Conservation (phyloP, 331 rosid species). For the Rosa hybrid region DNA sequence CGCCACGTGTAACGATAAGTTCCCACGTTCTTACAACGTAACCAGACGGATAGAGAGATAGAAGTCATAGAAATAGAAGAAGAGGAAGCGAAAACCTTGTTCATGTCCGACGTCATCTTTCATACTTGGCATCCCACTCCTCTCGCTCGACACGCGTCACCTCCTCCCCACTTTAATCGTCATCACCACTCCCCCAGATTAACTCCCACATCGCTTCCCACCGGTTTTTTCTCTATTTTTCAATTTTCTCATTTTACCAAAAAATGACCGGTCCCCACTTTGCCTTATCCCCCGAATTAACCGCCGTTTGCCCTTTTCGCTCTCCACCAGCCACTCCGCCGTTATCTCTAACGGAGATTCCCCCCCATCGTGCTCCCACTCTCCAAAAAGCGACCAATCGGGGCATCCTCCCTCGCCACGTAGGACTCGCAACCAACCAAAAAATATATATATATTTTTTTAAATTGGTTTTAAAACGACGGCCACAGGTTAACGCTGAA, state of each 20-base stretch:
- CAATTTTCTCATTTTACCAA: background rate
- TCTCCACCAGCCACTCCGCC: constrained; percentile 21
- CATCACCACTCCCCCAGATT: background rate
- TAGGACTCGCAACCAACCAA: too few relatives aligned
- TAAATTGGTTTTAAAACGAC: background rate
- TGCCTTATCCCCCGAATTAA: constrained; percentile 20
- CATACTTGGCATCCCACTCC: constrained; percentile 3
- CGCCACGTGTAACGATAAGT: constrained; percentile 28
- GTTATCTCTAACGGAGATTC: constrained; percentile 12
- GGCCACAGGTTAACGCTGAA: background rate
- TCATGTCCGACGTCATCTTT: constrained; percentile 1
- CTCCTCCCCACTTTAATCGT: constrained; percentile 8
- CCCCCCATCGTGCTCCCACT: background rate
- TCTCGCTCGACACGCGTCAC: constrained; percentile 12
- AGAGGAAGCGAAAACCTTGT: background rate
- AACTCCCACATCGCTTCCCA: constrained; percentile 1
- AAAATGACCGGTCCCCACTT: constrained; percentile 18
- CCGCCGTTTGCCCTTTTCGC: constrained; percentile 18
- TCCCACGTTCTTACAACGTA: background rate
- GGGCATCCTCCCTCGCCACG: constrained; percentile 22
- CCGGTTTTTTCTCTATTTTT: background rate
- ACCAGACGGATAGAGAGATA: background rate
- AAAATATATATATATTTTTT: background rate
- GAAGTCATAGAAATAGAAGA: background rate
- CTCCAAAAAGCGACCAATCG: constrained; percentile 32